phyloP scores from a whole-genome alignment of 106 monocot genomes.

The Dioscorea zingiberensis region DNA sequence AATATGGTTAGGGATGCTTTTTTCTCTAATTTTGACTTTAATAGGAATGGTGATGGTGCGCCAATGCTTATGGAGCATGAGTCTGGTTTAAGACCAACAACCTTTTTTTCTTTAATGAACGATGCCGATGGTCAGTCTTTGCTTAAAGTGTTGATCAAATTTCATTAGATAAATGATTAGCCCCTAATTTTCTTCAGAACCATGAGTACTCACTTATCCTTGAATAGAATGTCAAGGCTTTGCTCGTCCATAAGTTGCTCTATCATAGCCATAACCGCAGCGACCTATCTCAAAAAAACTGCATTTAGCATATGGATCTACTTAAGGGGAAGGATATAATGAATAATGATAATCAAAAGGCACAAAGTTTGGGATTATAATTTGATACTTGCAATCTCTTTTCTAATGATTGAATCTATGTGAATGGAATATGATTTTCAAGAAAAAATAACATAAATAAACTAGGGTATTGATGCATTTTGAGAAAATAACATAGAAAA shows the following conservation, averaged over 20 bases:
- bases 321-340: background rate
- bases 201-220: conserved; percentile 23
- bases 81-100: too few species aligned
- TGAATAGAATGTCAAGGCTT: conserved; percentile 36
- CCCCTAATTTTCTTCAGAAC: too few species aligned
- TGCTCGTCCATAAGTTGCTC: conserved; percentile 64
- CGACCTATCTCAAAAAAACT: conserved; percentile 28
- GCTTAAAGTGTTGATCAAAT: too few species aligned
- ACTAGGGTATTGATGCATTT: background rate
- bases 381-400: background rate
- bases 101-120: too few species aligned
- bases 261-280: conserved; percentile 28
- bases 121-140: too few species aligned
- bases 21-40: too few species aligned
- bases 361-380: background rate
- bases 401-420: background rate
- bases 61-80: too few species aligned
- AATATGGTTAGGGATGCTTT: too few species aligned
- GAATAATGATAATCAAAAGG: background rate
- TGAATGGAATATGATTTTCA: background rate
- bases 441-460: background rate
- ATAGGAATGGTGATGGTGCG: too few species aligned
- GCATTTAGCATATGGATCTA: background rate
- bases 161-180: too few species aligned
- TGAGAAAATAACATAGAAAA: too few species aligned